phyloP scores from a whole-genome alignment of 768 basidiomycete species.

The Suillus brevipes region DNA sequence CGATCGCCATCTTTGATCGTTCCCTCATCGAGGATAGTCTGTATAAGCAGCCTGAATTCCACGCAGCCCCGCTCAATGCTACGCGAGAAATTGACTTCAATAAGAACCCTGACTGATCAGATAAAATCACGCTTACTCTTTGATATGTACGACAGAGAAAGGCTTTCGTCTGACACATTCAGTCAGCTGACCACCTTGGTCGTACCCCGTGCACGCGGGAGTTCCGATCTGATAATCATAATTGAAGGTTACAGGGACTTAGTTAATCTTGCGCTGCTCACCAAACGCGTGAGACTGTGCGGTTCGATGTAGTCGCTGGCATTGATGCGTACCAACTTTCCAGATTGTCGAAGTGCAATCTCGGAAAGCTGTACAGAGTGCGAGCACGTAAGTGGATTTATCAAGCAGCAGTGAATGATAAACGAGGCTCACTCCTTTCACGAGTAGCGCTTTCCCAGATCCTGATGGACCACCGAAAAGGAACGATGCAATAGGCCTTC shows the following conservation, averaged over 20 bases:
- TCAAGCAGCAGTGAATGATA: not conserved
- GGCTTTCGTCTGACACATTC: slow-evolving; percentile 44
- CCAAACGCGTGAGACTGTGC: slow-evolving; percentile 43
- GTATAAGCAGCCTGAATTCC: slow-evolving; percentile 43
- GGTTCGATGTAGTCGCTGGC: slow-evolving; percentile 44
- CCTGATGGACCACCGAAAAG: slow-evolving; percentile 42
- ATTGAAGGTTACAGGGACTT: not conserved
- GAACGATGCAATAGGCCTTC: slow-evolving; percentile 47
- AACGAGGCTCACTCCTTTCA: slow-evolving; percentile 32
- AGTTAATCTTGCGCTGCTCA: not conserved
- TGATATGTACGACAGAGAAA: slow-evolving; percentile 33
- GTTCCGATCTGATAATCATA: slow-evolving; percentile 25
- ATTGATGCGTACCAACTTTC: slow-evolving; percentile 44
- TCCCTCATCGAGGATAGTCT: slow-evolving; percentile 48
- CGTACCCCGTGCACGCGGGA: slow-evolving; percentile 41
- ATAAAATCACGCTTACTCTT: slow-evolving; percentile 13
- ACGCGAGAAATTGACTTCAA: not conserved
- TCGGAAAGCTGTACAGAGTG: slow-evolving; percentile 33
- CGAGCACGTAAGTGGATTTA: not conserved
- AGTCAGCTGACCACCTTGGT: slow-evolving; percentile 43
- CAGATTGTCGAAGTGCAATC: slow-evolving; percentile 43
- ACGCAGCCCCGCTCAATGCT: slow-evolving; percentile 43
- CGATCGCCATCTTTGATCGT: slow-evolving; percentile 40
- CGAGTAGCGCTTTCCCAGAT: slow-evolving; percentile 41
- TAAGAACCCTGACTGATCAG: not conserved